Evolutionary conservation across 2,329 filamentous ascomycete genomes (phyloP).

Genomic region (Pyrenophora teres): DNA sequence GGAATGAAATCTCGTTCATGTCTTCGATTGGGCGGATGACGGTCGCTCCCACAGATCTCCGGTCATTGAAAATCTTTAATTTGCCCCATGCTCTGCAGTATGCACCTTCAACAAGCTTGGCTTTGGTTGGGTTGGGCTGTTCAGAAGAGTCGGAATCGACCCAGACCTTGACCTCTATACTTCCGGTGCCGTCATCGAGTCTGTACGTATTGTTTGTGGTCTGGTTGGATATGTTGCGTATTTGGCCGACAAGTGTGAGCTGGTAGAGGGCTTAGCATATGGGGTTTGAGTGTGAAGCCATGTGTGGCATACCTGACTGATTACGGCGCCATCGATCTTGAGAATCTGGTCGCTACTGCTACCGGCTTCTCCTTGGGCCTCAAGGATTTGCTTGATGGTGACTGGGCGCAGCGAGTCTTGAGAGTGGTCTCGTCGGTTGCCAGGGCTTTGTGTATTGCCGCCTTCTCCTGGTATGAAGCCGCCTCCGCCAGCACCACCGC

Average conservation of each 20-base stretch:
- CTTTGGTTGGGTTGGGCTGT: conserved; percentile 51
- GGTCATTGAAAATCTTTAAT: conserved; percentile 82
- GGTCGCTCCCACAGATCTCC: conserved; percentile 79
- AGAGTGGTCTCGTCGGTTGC: conserved; percentile 58
- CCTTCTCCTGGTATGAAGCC: conserved; percentile 63
- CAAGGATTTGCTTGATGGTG: conserved; percentile 92
- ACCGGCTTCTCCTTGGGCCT: conserved; percentile 66
- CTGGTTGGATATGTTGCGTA: conserved; percentile 84
- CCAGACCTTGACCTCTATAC: conserved; percentile 90
- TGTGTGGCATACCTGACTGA: conserved; percentile 59
- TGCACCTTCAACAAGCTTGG: conserved; percentile 69
- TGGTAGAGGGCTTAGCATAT: conserved; percentile 48
- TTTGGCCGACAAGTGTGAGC: conserved; percentile 86
- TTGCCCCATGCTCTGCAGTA: conserved; percentile 87
- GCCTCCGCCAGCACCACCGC: conserved; percentile 60
- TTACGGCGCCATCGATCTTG: conserved; percentile 76
- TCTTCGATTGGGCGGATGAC: conserved; percentile 79
- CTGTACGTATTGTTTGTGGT: conserved; percentile 90
- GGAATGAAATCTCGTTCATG: conserved; percentile 91
- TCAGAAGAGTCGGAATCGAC: conserved; percentile 65
- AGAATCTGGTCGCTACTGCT: conserved; percentile 68
- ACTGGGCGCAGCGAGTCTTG: conserved; percentile 91
- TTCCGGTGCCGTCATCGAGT: conserved; percentile 91
- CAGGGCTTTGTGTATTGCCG: conserved; percentile 53
- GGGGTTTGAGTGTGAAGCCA: neutral